These are phyloP conservation scores for Ceratobasidium sp. DNA, from an alignment of 1,284 basidiomycete species.

Conservation along the genomic window DNA sequence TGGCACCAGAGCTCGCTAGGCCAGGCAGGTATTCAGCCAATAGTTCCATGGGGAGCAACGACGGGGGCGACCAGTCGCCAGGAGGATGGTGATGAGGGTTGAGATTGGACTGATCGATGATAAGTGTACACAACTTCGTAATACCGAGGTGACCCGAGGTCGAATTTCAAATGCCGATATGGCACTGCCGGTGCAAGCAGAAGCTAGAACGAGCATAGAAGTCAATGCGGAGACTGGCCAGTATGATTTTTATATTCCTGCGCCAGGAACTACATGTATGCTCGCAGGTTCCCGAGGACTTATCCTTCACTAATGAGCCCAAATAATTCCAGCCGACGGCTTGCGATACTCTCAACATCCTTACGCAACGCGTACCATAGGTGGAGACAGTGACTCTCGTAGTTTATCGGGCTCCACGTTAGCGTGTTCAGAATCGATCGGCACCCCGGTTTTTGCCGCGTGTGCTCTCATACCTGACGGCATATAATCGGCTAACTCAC, in stretches of 20 bases:
- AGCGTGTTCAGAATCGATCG: slow-evolving; percentile 35
- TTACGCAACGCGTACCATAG: slow-evolving; percentile 13
- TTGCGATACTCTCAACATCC: neutral
- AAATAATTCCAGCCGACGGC: neutral
- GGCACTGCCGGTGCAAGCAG: too few species aligned
- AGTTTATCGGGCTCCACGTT: slow-evolving; percentile 17
- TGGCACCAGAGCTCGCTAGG: slow-evolving; percentile 16
- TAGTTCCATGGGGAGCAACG: slow-evolving; percentile 3
- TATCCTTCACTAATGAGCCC: neutral
- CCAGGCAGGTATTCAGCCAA: slow-evolving; percentile 14
- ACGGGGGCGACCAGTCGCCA: neutral
- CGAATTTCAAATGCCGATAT: slow-evolving; percentile 14
- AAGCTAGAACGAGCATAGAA: too few species aligned
- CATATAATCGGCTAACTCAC: neutral
- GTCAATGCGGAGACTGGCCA: too few species aligned
- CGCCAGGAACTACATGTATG: neutral
- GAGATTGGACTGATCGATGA: slow-evolving; percentile 7
- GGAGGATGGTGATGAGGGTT: neutral
- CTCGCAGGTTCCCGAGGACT: too few species aligned
- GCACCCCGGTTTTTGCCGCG: slow-evolving; percentile 9
- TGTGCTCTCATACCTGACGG: slow-evolving; percentile 27
- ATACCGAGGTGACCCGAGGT: neutral
- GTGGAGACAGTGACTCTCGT: slow-evolving; percentile 23
- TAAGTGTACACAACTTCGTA: slow-evolving; percentile 11
- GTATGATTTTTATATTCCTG: too few species aligned